Evolutionary conservation across 1,284 basidiomycete species (phyloP), one percentile per base, ranked within the genome.

Genomic region (Cronartium quercuum): DNA sequence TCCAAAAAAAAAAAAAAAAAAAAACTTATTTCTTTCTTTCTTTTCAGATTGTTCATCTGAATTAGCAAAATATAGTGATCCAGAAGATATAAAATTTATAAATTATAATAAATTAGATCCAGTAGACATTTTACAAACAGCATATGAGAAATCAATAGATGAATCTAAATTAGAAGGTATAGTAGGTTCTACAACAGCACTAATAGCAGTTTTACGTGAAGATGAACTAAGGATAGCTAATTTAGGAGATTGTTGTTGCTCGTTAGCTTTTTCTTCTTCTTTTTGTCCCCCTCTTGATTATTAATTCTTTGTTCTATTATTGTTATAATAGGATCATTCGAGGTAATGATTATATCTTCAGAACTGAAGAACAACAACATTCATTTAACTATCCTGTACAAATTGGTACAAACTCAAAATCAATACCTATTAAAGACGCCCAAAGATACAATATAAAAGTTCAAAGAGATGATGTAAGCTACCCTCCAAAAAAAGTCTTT

Each of bases 291-390:
- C 7, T 24, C 24, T 38, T 61, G 15, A 18, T 38, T 29, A n/a
- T 62, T 18, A 34, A 12, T 1, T 35, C n/a, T 35, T n/a, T 40
- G 9, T 34, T 34, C 7, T 6, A 13, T 24, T 51, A n/a, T 35
- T 15, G 0, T 6, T 1, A 15, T 13, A 35, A 3, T 71, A 77
- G 78, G 55, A 77, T 81, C 41, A 81, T 81, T 38, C 77, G 80
- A 5, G 80, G 77, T 24, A 70, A 76, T 66, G 77, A 80, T 60
- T 81, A 79, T 77, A 87, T 90, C 2, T 96, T 94, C 88, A 86
- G 93, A 55, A 91, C 89, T 61, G 87, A 91, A 71, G 94, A 97
- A 83, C 95, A 96, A 89, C 94, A 94, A 87, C 94, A 93, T 86
- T 83, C 90, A 80, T 95, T 96, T 84, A 97, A 97, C 82, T 94